Conservation (phyloP, 306 rosid species). For the Potentilla sterilis region DNA sequence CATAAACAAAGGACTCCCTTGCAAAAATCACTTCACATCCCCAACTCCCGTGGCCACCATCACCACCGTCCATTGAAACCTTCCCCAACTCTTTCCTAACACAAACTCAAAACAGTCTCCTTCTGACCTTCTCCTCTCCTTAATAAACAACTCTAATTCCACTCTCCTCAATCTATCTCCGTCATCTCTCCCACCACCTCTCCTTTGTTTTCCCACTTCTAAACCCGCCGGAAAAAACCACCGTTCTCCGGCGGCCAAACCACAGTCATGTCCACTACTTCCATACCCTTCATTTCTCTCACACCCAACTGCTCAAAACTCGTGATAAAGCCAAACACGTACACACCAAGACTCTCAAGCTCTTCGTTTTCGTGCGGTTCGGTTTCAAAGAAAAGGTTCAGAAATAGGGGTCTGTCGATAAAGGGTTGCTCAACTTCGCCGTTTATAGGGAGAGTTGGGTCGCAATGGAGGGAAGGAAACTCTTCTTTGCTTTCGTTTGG, state of each 20-base stretch:
- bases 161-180: neutral
- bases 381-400: slow-evolving; percentile 25
- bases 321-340: neutral
- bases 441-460: slow-evolving; percentile 50
- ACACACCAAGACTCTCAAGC: slow-evolving; percentile 2
- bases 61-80: slow-evolving; percentile 2
- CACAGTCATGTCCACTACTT: slow-evolving; percentile 22
- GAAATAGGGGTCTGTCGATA: slow-evolving; percentile 31
- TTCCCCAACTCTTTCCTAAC: neutral
- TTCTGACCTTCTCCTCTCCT: neutral
- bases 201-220: neutral
- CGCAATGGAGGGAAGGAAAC: slow-evolving; percentile 41
- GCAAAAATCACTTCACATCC: slow-evolving; percentile 5
- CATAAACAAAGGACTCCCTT: neutral
- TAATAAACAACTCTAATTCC: neutral
- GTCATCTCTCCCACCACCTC: slow-evolving; percentile 15
- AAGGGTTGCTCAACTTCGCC: slow-evolving; percentile 60
- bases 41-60: neutral
- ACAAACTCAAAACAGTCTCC: neutral
- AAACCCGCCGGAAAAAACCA: slow-evolving; percentile 28
- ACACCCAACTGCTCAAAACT: slow-evolving; percentile 6
- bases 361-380: slow-evolving; percentile 5
- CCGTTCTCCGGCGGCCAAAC: slow-evolving; percentile 33
- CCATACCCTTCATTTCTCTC: slow-evolving; percentile 31
- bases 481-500: slow-evolving; percentile 60